A percentile compares a stretch with the other conserved stretches of the same genome.
These are phyloP conservation scores for Kwoniella sp. DNA, from an alignment of 768 basidiomycete species.

Conservation along the genomic window DNA sequence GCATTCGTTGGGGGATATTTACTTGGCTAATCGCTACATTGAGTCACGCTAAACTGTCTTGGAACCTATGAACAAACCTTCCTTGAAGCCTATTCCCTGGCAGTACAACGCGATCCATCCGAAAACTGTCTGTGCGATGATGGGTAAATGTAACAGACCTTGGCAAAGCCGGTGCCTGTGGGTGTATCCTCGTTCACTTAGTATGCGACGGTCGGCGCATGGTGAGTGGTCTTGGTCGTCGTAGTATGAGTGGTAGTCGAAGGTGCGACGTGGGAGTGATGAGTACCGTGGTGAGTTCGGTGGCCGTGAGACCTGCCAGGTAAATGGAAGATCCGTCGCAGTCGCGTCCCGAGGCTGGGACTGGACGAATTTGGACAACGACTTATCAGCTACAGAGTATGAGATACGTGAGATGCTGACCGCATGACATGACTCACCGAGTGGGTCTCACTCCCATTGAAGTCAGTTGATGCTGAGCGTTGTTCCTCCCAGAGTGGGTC, in stretches of 20 bases:
- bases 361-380: too few species aligned
- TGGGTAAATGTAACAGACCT: too few species aligned
- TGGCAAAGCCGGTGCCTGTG: too few species aligned
- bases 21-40: too few species aligned
- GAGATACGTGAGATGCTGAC: not conserved
- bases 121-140: too few species aligned
- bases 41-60: too few species aligned
- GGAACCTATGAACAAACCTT: too few species aligned
- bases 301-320: conserved; percentile 30
- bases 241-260: conserved; percentile 3
- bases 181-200: not conserved
- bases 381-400: not conserved
- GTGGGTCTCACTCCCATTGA: conserved; percentile 31
- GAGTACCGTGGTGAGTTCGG: not conserved
- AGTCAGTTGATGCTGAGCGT: conserved; percentile 27
- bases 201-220: not conserved
- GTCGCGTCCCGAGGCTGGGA: conserved; percentile 28
- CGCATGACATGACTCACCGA: conserved; percentile 17
- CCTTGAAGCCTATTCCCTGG: too few species aligned
- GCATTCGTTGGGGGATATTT: too few species aligned
- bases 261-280: not conserved
- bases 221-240: conserved; percentile 1
- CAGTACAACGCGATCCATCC: too few species aligned
- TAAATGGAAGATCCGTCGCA: conserved; percentile 31
- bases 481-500: conserved; percentile 25